Base-by-base conservation (phyloP, 345 rosid genomes). In the Raphanus raphanistrum region DNA sequence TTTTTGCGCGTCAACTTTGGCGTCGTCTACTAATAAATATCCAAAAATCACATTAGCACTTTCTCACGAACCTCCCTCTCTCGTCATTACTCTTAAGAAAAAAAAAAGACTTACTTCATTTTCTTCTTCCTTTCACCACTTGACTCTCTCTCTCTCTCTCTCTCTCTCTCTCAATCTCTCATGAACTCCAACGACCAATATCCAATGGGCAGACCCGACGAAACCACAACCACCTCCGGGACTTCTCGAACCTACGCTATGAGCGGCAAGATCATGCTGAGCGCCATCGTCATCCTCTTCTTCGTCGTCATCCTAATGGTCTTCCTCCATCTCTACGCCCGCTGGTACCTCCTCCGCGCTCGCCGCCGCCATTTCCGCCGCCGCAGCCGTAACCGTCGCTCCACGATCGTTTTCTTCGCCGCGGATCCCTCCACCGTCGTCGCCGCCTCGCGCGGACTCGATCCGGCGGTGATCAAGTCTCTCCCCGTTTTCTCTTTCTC, bases 301-400 rank as follows among this genome's bases (percentile, higher is more conserved):
- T 86, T 93, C 81, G 87, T 91, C 28, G 89, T 91, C 28, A 35
- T 91, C 35, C 58, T 88, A 69, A 86, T 91, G 88, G 75, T 91
- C 57, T 77, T 74, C 61, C 85, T 95, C 84, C 97, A 93, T 50
- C 89, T 95, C 73, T 95, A 89, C 85, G 91, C 92, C n/a, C 97
- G 98, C 26, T 93, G 96, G 96, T 89, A 86, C 84, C 86, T 88
- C 63, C 88, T 87, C 85, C 92, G 82, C 6, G 83, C 89, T 3
- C 88, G 85, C 7, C 84, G 88, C 72, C 90, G 88, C 11, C 86
- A 84, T 29, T 8, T 55, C 45, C 85, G 73, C 13, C 94, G 90
- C 10, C 75, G 69, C 43, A 78, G 76, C 31, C 82, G 85, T 55
- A 68, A 60, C 59, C 86, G 87, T 21, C 86, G 87, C 2, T 70